phyloP scores from a whole-genome alignment of 192 early-diverging fungal species.

The Entomortierella beljakovae region DNA sequence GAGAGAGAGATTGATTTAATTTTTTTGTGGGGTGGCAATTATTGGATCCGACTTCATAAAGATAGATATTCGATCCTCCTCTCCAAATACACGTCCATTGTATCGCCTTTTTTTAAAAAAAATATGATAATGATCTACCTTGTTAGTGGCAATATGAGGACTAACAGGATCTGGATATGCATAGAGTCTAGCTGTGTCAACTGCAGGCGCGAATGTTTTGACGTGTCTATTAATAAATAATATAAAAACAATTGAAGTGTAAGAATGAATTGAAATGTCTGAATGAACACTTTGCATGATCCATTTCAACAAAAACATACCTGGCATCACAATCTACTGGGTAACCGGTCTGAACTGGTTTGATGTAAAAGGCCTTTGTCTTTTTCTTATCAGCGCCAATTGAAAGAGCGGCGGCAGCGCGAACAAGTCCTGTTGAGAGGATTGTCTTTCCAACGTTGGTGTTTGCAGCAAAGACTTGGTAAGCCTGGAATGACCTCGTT shows the following conservation, averaged over 20 bases:
- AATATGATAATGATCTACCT: slow-evolving; percentile 42
- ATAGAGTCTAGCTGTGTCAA: slow-evolving; percentile 64
- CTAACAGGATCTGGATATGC: slow-evolving; percentile 80
- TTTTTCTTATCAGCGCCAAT: slow-evolving; percentile 50
- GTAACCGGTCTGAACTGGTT: slow-evolving; percentile 88
- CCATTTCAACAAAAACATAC: slow-evolving; percentile 16
- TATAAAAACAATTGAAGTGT: not conserved
- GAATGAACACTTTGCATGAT: not conserved
- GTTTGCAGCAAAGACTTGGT: slow-evolving; percentile 82
- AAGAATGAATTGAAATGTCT: not conserved
- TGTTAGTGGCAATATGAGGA: slow-evolving; percentile 75
- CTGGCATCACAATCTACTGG: slow-evolving; percentile 81
- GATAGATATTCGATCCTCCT: too few species aligned
- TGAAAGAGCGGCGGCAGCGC: slow-evolving; percentile 59
- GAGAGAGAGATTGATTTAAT: too few species aligned
- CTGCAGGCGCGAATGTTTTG: slow-evolving; percentile 55
- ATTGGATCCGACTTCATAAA: too few species aligned
- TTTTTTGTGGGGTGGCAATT: too few species aligned
- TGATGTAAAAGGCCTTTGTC: slow-evolving; percentile 73
- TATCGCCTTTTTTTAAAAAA: not conserved
- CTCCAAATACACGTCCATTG: not conserved
- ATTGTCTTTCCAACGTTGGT: slow-evolving; percentile 89
- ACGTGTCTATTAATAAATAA: slow-evolving; percentile 62
- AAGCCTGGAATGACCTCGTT: slow-evolving; percentile 66
- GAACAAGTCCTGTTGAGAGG: slow-evolving; percentile 73